These are phyloP conservation scores for Leucoagaricus sp. DNA, from an alignment of 1,284 basidiomycete genomes.

Conservation along the genomic window DNA sequence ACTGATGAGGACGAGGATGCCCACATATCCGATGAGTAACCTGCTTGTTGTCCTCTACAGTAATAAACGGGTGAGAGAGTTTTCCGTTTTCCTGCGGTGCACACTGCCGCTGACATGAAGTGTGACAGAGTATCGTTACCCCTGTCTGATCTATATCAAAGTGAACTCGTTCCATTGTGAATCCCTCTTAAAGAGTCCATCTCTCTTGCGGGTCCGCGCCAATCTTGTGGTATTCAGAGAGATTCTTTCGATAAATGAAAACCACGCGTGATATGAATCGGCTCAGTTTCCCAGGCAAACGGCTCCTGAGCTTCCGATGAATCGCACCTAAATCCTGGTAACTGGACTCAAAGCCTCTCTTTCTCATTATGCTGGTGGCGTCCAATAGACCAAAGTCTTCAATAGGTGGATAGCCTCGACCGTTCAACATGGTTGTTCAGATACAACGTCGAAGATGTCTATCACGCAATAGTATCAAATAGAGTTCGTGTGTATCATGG, in stretches of 20 bases:
- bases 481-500: too few species aligned
- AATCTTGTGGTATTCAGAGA: not conserved
- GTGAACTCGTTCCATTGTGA: not conserved
- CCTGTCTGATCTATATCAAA: not conserved
- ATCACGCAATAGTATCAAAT: too few species aligned
- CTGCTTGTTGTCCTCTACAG: not conserved
- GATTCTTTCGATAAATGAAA: not conserved
- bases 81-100: too few species aligned
- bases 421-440: too few species aligned
- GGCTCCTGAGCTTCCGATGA: not conserved
- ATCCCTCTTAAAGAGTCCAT: not conserved
- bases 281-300: not conserved
- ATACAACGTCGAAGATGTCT: too few species aligned
- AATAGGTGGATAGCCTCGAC: too few species aligned
- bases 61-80: not conserved
- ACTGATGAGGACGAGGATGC: constrained; percentile 29
- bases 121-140: not conserved
- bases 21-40: not conserved
- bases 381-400: too few species aligned
- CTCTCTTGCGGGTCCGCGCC: not conserved
- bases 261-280: not conserved
- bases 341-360: not conserved
- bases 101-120: not conserved
- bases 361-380: too few species aligned
- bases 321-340: not conserved